Base-by-base conservation (phyloP, 2,329 filamentous ascomycete species). In the Keithomyces neogunnii region DNA sequence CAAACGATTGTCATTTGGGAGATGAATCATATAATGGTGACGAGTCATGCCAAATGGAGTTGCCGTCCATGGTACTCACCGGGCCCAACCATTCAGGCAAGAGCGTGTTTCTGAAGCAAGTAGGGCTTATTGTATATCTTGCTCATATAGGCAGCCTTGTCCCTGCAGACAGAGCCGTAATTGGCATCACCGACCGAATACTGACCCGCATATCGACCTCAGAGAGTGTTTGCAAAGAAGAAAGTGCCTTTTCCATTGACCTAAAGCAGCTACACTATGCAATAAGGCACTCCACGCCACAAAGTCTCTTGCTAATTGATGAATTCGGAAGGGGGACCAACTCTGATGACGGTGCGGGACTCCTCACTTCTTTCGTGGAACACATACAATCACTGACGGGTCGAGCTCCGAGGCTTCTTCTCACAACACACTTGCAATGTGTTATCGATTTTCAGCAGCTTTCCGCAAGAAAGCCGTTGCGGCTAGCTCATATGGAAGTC, bases 51-150 rank as follows among this genome's bases (percentile, higher is more conserved):
- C 26, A 47, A 46, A 47, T 50, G 5, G n/a, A 55, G 19, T 42
- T 48, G 3, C 55, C 58, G 10, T 89, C 80, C 56, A 85, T 89
- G 69, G 65, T 96, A 5, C 68, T 99, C 60, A 97, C 93, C 0
- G 93, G 93, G 0, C 91, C 93, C 4, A 99, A 99, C 60, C 95
- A 93, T 65, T 97, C 93, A 0, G 93, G 93, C 0, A 99, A 99
- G 67, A 97, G 90, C 59, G 82, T 97, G 0, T 97, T 96, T 66
- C 77, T 97, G 63, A 99, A 95, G 66, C 92, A 99, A 65, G 81
- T 89, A 33, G 93, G 91, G 4, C 72, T 96, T 47, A 93, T 96
- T 53, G 84, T 95, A 11, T 96, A 93, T 63, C 78, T 99, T 67
- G 89, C 93, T 0, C 93, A 99, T 63, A 81, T 96, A 49, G 93